Base-by-base conservation (phyloP, 1,284 basidiomycete genomes). In the Cutaneotrichosporon dermatis region DNA sequence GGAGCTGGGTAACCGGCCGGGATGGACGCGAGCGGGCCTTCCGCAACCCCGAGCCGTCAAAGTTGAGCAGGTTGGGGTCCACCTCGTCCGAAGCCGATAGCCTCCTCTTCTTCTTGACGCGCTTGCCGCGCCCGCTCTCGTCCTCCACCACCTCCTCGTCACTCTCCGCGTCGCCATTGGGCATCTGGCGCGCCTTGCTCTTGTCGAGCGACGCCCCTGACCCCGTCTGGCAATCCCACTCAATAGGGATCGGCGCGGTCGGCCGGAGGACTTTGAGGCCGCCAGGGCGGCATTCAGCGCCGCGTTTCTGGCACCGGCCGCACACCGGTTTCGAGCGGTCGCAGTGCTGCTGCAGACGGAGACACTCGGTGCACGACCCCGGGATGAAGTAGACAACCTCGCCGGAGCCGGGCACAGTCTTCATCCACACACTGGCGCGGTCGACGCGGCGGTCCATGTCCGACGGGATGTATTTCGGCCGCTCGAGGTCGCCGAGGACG, bases 361-460 rank as follows among this genome's bases (percentile, higher is more conserved):
- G 58, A 58, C 74, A 76, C 13, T 58, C 49, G 34, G 42, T 40
- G 51, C 74, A 76, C 4, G 67, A 60, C 0, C 69, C 66, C 1
- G 73, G 69, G 4, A 74, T 55, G 48, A 71, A 71, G 62, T 70
- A 76, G 2, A 69, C 61, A 4, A 44, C 33, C 59, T 43, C 42
- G 46, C 57, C 54, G 5, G 60, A 53, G 2, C 13, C 49, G 16
- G 60, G 60, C 3, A 55, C 50, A 12, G 44, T 41, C 45, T 52
- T 58, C 58, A 74, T 73, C 72, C 71, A 76, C 33, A 75, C 64
- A 35, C 68, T 68, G 9, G 48, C 44, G 36, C 60, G 50, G 54
- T 70, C 68, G 7, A 75, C 46, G 15, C 69, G 63, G 11, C 57
- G 51, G 48, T 74, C 71, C n/a, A 71, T 60, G 54, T 74, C 72